Evolutionary conservation across 345 rosid genomes (phyloP), one percentile per base, ranked within the genome.

Genomic region (Mallotus nudiflorus): DNA sequence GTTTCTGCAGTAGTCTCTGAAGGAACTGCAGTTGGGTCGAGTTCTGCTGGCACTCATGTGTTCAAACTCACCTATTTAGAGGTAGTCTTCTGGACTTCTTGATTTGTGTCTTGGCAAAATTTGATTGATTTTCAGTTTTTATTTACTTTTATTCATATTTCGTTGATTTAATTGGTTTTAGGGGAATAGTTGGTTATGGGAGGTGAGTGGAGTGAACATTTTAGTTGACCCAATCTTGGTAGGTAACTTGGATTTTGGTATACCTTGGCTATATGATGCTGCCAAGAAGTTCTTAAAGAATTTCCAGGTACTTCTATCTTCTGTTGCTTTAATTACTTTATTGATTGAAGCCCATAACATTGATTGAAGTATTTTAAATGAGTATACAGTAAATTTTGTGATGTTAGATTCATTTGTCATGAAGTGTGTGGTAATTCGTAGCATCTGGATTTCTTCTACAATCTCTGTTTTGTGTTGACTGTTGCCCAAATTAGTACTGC

Each of bases 171-270:
- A 63, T 4, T 63, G 49, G 29, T 57, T 70, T 42, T 73, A 89
- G 97, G 97, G 97, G 4, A 91, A 89, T 74, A 88, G 95, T 83
- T 91, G 98, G 95, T 62, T 88, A 67, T 94, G 98, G 96, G 95
- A 89, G 60, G 88, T 86, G 3, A 73, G 80, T 70, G 96, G 88
- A n/a, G 42, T 86, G 70, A 88, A 68, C 71, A 65, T 87, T 68
- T 84, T 91, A 79, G 97, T 91, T 66, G 96, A 91, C 71, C 96
- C 94, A 35, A 91, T 93, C 63, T 73, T 91, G 75, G 96, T 89
- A 61, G 98, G 96, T 44, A 89, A 84, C 84, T 85, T 91, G 87
- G 98, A 91, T 73, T 94, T 94, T 76, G 98, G 96, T 67, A 89
- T 94, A 77, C 95, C 96, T 16, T 87, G 84, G 96, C 91, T 91